phyloP scores from a whole-genome alignment of 352 stramenopile species.

The Phytopythium aichiense region DNA sequence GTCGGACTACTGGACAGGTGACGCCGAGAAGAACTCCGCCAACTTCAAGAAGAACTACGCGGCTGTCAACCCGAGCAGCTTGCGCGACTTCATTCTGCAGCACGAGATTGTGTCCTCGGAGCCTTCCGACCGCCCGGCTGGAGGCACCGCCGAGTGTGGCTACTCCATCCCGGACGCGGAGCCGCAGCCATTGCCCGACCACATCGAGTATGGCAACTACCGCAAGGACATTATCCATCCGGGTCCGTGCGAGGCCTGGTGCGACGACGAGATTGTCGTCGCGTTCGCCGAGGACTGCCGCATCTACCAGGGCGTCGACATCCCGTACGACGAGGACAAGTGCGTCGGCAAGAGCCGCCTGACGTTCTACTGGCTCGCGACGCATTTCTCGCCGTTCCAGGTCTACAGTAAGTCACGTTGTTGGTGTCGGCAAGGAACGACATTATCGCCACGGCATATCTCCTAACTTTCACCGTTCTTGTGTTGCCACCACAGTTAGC shows the following conservation, averaged over 20 bases:
- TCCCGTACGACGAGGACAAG: slow-evolving; percentile 26
- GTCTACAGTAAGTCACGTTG: slow-evolving; percentile 7
- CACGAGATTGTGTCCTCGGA: slow-evolving; percentile 6
- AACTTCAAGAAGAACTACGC: slow-evolving; percentile 16
- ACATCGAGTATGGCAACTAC: slow-evolving; percentile 29
- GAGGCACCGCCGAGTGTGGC: slow-evolving; percentile 21
- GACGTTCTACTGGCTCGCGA: slow-evolving; percentile 36
- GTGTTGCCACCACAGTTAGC: background rate
- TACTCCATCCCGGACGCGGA: slow-evolving; percentile 21
- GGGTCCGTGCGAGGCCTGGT: slow-evolving; percentile 42
- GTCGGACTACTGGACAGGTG: slow-evolving; percentile 16
- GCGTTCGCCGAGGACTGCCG: slow-evolving; percentile 33
- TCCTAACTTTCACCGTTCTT: no score
- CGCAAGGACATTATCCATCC: slow-evolving; percentile 29
- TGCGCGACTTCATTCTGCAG: slow-evolving; percentile 12
- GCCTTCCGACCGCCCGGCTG: background rate
- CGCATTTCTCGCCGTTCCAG: slow-evolving; percentile 11
- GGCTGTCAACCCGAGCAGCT: slow-evolving; percentile 7
- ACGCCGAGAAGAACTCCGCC: slow-evolving; percentile 15
- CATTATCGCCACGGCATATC: no score
- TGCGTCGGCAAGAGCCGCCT: slow-evolving; percentile 26
- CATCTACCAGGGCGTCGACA: slow-evolving; percentile 19
- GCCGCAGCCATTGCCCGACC: slow-evolving; percentile 17
- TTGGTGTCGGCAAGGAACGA: no score
- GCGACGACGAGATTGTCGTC: slow-evolving; percentile 35